phyloP scores from a whole-genome alignment of 306 rosid species.

The Prosopis cineraria region DNA sequence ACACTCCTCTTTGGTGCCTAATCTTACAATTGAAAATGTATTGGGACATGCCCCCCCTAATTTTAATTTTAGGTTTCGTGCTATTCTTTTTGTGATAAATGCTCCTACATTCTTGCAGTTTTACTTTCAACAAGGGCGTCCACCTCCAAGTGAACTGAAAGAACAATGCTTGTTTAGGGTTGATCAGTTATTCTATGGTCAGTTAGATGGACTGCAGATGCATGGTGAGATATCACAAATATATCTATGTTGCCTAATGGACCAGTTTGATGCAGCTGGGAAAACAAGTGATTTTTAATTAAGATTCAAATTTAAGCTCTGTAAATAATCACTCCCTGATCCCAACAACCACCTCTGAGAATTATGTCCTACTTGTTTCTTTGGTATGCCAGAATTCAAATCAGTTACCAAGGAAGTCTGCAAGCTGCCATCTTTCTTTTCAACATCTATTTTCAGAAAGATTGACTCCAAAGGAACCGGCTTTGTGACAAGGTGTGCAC shows the following conservation, averaged over 20 bases:
- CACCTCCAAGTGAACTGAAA: slow-evolving; percentile 78
- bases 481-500: slow-evolving; percentile 75
- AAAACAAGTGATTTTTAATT: slow-evolving; percentile 13
- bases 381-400: slow-evolving; percentile 75
- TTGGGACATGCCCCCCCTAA: not conserved
- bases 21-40: slow-evolving; percentile 1
- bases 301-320: slow-evolving; percentile 15
- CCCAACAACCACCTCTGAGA: slow-evolving; percentile 21
- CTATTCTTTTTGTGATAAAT: slow-evolving; percentile 29
- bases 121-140: slow-evolving; percentile 89
- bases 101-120: slow-evolving; percentile 64
- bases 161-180: slow-evolving; percentile 71
- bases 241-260: slow-evolving; percentile 31
- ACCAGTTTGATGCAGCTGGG: slow-evolving; percentile 18
- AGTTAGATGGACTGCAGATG: slow-evolving; percentile 76
- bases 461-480: slow-evolving; percentile 76
- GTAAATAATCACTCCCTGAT: slow-evolving; percentile 23
- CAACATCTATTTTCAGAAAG: slow-evolving; percentile 76
- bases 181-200: slow-evolving; percentile 74
- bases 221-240: slow-evolving; percentile 68
- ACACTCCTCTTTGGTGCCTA: slow-evolving; percentile 24
- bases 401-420: slow-evolving; percentile 85
- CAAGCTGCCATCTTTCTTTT: slow-evolving; percentile 96
- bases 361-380: slow-evolving; percentile 39
- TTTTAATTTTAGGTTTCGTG: not conserved